Evolutionary conservation across 371 early-diverging fungal genomes (phyloP).

Genomic region (Lichtheimia corymbifera): DNA sequence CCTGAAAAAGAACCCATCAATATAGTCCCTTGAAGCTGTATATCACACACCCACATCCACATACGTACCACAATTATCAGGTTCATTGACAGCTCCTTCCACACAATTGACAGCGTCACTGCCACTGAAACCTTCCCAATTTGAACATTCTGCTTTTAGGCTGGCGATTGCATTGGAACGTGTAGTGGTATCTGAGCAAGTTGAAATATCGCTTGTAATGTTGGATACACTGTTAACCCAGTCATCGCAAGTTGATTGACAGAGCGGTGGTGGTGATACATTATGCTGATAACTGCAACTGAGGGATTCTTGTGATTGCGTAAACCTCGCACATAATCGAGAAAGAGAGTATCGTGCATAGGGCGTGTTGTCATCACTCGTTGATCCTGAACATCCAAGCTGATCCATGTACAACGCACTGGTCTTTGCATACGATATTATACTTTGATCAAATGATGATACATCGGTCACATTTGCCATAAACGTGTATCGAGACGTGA

Average conservation of each 20-base stretch:
- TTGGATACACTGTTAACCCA: constrained; percentile 32
- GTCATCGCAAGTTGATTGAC: constrained; percentile 38
- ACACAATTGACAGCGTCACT: constrained; percentile 26
- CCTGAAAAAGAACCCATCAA: constrained; percentile 15
- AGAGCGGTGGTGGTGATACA: constrained; percentile 36
- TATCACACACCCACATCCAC: background rate
- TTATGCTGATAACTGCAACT: constrained; percentile 41
- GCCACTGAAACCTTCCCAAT: constrained; percentile 46
- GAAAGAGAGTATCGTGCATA: constrained; percentile 49
- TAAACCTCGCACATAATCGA: constrained; percentile 34
- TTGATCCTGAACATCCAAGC: constrained; percentile 30
- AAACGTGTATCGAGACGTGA: constrained; percentile 25
- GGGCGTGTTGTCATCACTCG: constrained; percentile 15
- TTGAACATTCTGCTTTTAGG: constrained; percentile 27
- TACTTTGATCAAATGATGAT: constrained; percentile 34
- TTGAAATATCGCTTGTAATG: constrained; percentile 22
- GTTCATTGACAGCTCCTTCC: constrained; percentile 40
- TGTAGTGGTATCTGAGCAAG: background rate
- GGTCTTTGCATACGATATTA: constrained; percentile 28
- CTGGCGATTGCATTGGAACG: background rate
- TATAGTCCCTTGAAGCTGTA: background rate
- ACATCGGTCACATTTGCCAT: constrained; percentile 30
- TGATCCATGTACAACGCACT: constrained; percentile 22
- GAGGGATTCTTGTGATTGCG: constrained; percentile 33
- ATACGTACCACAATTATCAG: constrained; percentile 39